A percentile compares a stretch with the other conserved stretches of the same genome.
phyloP scores from a whole-genome alignment of 2,329 filamentous ascomycete genomes.

The Xylaria sp. region DNA sequence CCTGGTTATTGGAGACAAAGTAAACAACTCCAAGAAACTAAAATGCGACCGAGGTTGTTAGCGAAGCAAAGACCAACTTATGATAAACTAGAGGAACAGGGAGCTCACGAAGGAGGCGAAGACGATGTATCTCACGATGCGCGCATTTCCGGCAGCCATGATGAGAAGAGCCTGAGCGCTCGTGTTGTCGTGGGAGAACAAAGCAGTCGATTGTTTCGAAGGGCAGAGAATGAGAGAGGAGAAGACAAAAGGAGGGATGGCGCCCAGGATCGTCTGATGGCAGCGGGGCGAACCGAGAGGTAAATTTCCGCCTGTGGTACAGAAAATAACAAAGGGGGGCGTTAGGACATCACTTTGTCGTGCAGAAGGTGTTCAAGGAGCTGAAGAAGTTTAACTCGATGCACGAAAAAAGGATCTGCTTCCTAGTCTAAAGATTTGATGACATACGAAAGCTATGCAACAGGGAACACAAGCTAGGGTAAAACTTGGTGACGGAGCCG shows the following conservation, averaged over 20 bases:
- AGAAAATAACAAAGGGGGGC: slow-evolving; percentile 41
- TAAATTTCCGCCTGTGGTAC: slow-evolving; percentile 37
- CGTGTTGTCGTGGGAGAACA: slow-evolving; percentile 20
- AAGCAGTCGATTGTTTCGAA: slow-evolving; percentile 17
- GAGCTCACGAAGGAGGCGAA: slow-evolving; percentile 82
- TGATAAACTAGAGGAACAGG: not conserved
- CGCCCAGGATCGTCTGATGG: slow-evolving; percentile 28
- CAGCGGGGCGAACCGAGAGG: slow-evolving; percentile 37
- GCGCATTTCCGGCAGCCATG: slow-evolving; percentile 75
- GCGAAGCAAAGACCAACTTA: slow-evolving; percentile 31
- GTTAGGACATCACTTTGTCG: slow-evolving; percentile 42
- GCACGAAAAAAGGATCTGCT: slow-evolving; percentile 4
- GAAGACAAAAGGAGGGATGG: slow-evolving; percentile 28
- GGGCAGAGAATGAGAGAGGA: slow-evolving; percentile 6
- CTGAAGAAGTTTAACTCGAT: not conserved
- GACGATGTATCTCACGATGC: slow-evolving; percentile 81
- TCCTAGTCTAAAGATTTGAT: slow-evolving; percentile 16
- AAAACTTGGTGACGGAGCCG: slow-evolving; percentile 3
- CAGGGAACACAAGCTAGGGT: slow-evolving; percentile 19
- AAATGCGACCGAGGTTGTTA: slow-evolving; percentile 33
- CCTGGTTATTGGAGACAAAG: slow-evolving; percentile 74
- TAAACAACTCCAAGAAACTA: slow-evolving; percentile 79
- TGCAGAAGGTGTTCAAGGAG: not conserved
- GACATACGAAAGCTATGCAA: slow-evolving; percentile 19
- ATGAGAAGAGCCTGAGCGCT: slow-evolving; percentile 37